Evolutionary conservation across 148 eudicot species (phyloP).

Genomic region (Talinum fruticosum): DNA sequence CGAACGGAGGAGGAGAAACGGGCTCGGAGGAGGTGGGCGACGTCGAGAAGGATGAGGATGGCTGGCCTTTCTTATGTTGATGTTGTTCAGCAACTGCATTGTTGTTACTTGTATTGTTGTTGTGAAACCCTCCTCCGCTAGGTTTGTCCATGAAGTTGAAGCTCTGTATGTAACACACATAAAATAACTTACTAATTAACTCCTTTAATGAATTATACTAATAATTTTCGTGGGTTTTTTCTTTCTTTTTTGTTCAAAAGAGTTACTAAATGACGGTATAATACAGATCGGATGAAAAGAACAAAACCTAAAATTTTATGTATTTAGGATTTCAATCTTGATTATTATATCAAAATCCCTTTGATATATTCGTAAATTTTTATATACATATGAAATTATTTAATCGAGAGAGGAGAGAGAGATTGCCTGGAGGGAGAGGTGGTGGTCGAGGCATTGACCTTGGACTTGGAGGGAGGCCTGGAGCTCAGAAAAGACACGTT

Average conservation of each 20-base stretch:
- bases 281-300: no score
- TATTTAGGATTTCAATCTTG: no score
- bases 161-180: slow-evolving; percentile 23
- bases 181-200: no score
- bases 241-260: no score
- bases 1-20: slow-evolving; percentile 64
- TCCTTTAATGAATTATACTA: no score
- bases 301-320: no score
- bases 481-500: slow-evolving; percentile 83
- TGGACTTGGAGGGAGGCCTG: slow-evolving; percentile 62
- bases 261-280: no score
- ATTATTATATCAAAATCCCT: no score
- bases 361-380: no score
- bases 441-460: slow-evolving; percentile 40
- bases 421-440: slow-evolving; percentile 44
- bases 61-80: slow-evolving; percentile 46
- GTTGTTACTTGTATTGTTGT: not conserved
- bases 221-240: not conserved
- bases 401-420: not conserved
- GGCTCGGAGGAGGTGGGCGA: slow-evolving; percentile 58
- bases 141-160: slow-evolving; percentile 41
- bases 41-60: slow-evolving; percentile 50
- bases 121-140: slow-evolving; percentile 27
- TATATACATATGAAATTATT: not conserved
- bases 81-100: slow-evolving; percentile 28